These are phyloP conservation scores for Diaporthe capsici DNA, from an alignment of 2,329 filamentous ascomycete genomes.

Conservation along the genomic window DNA sequence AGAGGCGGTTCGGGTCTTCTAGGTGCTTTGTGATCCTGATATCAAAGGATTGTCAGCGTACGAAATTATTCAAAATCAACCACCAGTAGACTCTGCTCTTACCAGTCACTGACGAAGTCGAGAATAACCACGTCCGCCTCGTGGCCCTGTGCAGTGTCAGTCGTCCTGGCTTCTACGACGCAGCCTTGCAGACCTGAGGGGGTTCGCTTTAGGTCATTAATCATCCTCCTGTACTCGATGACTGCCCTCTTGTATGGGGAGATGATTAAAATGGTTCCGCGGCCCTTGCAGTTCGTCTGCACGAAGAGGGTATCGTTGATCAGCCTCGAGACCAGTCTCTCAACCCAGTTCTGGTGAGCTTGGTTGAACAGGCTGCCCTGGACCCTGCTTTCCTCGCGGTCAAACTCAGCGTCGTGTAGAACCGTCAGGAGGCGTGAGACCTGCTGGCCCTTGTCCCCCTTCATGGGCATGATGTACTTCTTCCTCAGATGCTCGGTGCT, in stretches of 20 bases:
- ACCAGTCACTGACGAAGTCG: conserved; percentile 59
- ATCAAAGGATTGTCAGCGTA: neutral
- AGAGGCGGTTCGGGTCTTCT: conserved; percentile 60
- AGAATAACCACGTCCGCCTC: conserved; percentile 64
- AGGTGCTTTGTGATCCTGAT: conserved; percentile 54
- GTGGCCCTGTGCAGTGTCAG: conserved; percentile 62
- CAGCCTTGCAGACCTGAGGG: conserved; percentile 48
- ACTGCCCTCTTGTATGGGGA: conserved; percentile 59
- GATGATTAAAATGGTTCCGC: conserved; percentile 59
- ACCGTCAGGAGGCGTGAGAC: conserved; percentile 4
- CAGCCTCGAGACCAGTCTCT: neutral
- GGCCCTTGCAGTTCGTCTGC: conserved; percentile 46
- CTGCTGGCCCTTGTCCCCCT: neutral
- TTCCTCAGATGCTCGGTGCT: neutral
- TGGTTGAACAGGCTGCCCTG: conserved; percentile 1
- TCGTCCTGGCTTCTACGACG: conserved; percentile 57
- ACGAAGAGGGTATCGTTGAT: conserved; percentile 49
- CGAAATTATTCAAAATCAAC: neutral
- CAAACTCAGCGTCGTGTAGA: neutral
- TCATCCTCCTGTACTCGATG: conserved; percentile 51
- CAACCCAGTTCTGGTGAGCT: neutral
- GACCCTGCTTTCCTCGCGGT: neutral
- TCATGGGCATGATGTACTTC: conserved; percentile 22
- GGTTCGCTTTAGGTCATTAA: conserved; percentile 46
- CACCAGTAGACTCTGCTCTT: neutral